A percentile compares a stretch with the other conserved stretches of the same genome.
phyloP scores from a whole-genome alignment of 2,329 filamentous ascomycete genomes.

The Coleophoma cylindrospora region DNA sequence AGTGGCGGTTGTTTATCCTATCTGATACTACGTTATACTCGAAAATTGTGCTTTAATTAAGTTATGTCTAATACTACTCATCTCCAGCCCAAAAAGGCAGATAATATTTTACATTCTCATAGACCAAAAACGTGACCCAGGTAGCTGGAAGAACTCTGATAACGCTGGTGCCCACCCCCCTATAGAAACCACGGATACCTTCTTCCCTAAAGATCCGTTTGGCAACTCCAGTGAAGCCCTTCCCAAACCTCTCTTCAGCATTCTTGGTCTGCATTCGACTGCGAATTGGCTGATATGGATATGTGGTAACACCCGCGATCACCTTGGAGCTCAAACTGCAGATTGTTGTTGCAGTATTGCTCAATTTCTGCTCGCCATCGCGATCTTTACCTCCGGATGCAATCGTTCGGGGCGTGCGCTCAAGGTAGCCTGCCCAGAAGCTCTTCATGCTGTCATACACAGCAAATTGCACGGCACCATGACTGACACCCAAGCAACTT shows the following conservation, averaged over 20 bases:
- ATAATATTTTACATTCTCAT: slow-evolving; percentile 84
- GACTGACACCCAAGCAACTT: slow-evolving; percentile 78
- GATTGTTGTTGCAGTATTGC: slow-evolving; percentile 57
- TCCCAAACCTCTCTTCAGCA: slow-evolving; percentile 68
- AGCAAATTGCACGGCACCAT: slow-evolving; percentile 93
- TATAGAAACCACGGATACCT: slow-evolving; percentile 81
- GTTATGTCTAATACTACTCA: not conserved
- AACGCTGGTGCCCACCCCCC: slow-evolving; percentile 84
- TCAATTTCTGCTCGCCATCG: slow-evolving; percentile 22
- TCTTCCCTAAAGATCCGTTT: slow-evolving; percentile 73
- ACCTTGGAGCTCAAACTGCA: slow-evolving; percentile 80
- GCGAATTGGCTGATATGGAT: slow-evolving; percentile 90
- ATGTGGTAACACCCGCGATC: slow-evolving; percentile 83
- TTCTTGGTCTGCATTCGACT: slow-evolving; percentile 87
- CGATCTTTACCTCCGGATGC: not conserved
- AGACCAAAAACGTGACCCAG: slow-evolving; percentile 94
- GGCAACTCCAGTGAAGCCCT: slow-evolving; percentile 65
- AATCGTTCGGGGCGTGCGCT: slow-evolving; percentile 24
- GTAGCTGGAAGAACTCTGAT: slow-evolving; percentile 88
- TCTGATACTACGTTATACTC: too few relatives aligned
- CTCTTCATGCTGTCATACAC: slow-evolving; percentile 74
- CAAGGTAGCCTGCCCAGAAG: slow-evolving; percentile 45
- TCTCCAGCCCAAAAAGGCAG: slow-evolving; percentile 36
- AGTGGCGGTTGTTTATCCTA: too few relatives aligned
- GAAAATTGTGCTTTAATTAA: too few relatives aligned